Percentiles rank a stretch among this genome's conserved stretches.
Evolutionary conservation across 2,329 filamentous ascomycete species (phyloP).

Genomic region (Drechmeria coniospora): DNA sequence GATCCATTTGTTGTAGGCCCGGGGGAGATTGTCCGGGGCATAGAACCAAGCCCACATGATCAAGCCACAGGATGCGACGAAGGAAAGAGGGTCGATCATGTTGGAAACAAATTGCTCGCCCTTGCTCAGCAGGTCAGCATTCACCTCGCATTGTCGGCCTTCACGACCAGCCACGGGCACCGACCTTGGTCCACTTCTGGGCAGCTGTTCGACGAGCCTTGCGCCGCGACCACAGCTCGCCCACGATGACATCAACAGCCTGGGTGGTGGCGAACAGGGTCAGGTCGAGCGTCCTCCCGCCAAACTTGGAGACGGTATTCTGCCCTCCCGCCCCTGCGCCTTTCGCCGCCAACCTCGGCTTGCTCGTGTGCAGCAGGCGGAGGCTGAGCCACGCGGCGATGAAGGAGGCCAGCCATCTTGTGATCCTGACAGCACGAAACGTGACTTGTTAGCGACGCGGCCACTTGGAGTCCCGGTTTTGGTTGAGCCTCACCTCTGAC

Average conservation of each 20-base stretch:
- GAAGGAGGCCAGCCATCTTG: slow-evolving; percentile 43
- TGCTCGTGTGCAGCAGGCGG: slow-evolving; percentile 40
- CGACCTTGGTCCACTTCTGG: slow-evolving; percentile 31
- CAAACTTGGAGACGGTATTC: too few relatives aligned
- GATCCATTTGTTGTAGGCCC: slow-evolving; percentile 70
- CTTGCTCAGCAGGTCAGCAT: slow-evolving; percentile 11
- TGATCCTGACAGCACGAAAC: too few relatives aligned
- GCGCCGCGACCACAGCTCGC: slow-evolving; percentile 45
- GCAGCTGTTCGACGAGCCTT: slow-evolving; percentile 27
- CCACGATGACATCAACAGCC: slow-evolving; percentile 56
- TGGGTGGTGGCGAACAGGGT: slow-evolving; percentile 64
- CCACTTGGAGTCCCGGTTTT: too few relatives aligned
- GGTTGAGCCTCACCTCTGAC: too few relatives aligned
- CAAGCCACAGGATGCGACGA: slow-evolving; percentile 54
- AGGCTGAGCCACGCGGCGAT: slow-evolving; percentile 42
- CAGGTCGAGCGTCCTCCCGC: slow-evolving; percentile 65
- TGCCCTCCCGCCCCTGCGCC: too few relatives aligned
- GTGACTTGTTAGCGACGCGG: too few relatives aligned
- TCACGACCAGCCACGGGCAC: slow-evolving; percentile 3
- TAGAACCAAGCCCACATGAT: slow-evolving; percentile 92
- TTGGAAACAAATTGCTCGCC: slow-evolving; percentile 18
- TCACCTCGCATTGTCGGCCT: background rate
- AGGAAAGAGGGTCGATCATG: slow-evolving; percentile 50
- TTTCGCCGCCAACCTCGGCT: too few relatives aligned
- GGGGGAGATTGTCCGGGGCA: slow-evolving; percentile 51